Percentiles rank a stretch among this genome's conserved stretches.
phyloP scores from a whole-genome alignment of 805 yeast species.

The Candida koratica region DNA sequence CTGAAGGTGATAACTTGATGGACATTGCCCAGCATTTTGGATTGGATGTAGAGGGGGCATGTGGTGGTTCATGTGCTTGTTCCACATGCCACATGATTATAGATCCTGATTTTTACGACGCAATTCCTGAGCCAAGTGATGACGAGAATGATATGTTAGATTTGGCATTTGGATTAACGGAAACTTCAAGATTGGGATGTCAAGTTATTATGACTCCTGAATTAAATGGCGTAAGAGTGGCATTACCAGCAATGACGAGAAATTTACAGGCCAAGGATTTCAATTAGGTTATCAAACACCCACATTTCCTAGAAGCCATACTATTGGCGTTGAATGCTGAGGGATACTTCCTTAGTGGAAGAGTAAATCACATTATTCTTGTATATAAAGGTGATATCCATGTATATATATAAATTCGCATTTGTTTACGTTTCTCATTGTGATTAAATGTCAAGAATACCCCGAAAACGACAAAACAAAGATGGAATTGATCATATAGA shows the following conservation, averaged over 20 bases:
- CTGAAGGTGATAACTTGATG: constrained; percentile 85
- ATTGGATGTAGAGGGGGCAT: constrained; percentile 95
- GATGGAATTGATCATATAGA: neutral
- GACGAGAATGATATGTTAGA: constrained; percentile 99
- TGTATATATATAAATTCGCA: constrained; percentile 10
- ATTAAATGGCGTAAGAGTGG: constrained; percentile 89
- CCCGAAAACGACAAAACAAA: constrained; percentile 8
- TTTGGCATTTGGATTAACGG: constrained; percentile 94
- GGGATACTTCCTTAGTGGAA: no score
- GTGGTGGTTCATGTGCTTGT: constrained; percentile 99
- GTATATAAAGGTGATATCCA: no score
- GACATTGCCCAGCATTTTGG: constrained; percentile 95
- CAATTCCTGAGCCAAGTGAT: constrained; percentile 90
- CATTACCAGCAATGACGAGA: constrained; percentile 95
- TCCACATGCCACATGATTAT: constrained; percentile 96
- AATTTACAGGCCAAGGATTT: constrained; percentile 83
- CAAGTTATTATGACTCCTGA: constrained; percentile 87
- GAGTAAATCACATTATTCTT: no score
- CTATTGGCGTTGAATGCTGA: no score
- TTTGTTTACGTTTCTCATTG: constrained; percentile 12
- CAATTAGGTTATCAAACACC: constrained; percentile 39
- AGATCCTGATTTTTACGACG: constrained; percentile 91
- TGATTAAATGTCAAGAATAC: constrained; percentile 7
- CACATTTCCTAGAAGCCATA: no score
- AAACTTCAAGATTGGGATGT: constrained; percentile 94